Base-by-base conservation (phyloP, 2,329 filamentous ascomycete species). In the Aureobasidium namibiae region DNA sequence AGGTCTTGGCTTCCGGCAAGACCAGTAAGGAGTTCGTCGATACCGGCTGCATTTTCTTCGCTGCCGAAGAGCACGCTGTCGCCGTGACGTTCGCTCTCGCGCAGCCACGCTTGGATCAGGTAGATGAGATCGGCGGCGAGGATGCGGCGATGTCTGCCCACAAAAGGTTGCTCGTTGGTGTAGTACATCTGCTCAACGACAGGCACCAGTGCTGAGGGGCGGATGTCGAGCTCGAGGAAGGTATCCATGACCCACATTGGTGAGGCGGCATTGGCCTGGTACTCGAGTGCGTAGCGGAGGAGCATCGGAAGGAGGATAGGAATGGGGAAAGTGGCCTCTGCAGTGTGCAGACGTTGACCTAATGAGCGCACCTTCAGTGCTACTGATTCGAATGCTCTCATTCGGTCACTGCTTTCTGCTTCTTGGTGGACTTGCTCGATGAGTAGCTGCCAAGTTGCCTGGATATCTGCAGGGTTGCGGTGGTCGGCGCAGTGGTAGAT, bases 401-500 rank as follows among this genome's bases (percentile, higher is more conserved):
- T 68, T 71, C 80, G 60, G 70, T 79, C 59, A 2, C 68, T 72
- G 34, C 75, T 73, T 2, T 76, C 72, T 18, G 80, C 82, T 61
- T 78, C 75, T 56, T 74, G 76, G 62, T 78, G 70, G 6, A 85
- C 84, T 63, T 86, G 81, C 61, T 89, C 82, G 62, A 99, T 84
- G 21, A 96, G 79, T 66, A 87, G 86, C 68, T 85, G 81, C 94
- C 94, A 99, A 3, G 90, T 95, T 41, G 86, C 80, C 58, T 82
- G 81, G 67, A 99, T 94, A 63, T 94, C 89, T 42, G 89, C 85
- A 1, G 90, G 81, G 67, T 92, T 95, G 66, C 92, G 88, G 76
- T 95, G 90, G 72, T 97, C 91, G 46, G 92, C 92, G 1, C 88
- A 84, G 72, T 95, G 88, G 77, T 92, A 97, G 68, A 99, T 96